Evolutionary conservation across 2,329 filamentous ascomycete genomes (phyloP).

Genomic region (Colletotrichum gloeosporioides): DNA sequence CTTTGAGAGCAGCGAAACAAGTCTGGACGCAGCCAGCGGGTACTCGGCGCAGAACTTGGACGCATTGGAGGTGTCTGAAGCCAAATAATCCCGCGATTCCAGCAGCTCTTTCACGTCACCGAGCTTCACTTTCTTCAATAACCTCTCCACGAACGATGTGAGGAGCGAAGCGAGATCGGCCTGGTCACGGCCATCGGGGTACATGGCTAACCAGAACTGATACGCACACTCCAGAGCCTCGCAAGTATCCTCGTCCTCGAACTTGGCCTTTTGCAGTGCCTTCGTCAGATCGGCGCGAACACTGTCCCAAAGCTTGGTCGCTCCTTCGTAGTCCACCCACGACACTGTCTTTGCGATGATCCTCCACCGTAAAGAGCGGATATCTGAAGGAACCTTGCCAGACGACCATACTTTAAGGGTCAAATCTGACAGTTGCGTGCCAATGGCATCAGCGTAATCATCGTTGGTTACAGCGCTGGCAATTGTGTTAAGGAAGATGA

Average conservation of each 20-base stretch:
- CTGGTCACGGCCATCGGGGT: constrained; percentile 36
- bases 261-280: constrained; percentile 34
- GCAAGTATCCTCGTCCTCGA: constrained; percentile 40
- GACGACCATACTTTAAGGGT: constrained; percentile 28
- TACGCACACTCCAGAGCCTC: constrained; percentile 47
- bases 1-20: constrained; percentile 11
- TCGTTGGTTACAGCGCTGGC: constrained; percentile 46
- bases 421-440: constrained; percentile 41
- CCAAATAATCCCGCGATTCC: background rate
- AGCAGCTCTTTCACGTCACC: background rate
- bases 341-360: constrained; percentile 39
- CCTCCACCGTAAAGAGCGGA: constrained; percentile 45
- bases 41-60: constrained; percentile 13
- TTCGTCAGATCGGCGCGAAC: constrained; percentile 37
- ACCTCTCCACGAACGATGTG: constrained; percentile 35
- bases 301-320: constrained; percentile 35
- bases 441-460: constrained; percentile 46
- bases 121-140: constrained; percentile 24
- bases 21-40: constrained; percentile 7
- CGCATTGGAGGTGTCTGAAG: background rate
- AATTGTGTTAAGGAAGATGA: constrained; percentile 49
- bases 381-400: constrained; percentile 31
- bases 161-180: constrained; percentile 35
- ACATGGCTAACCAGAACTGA: constrained; percentile 42
- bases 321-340: constrained; percentile 37